Base-by-base conservation (phyloP, 805 yeast genomes). In the Candida yuanshanica region DNA sequence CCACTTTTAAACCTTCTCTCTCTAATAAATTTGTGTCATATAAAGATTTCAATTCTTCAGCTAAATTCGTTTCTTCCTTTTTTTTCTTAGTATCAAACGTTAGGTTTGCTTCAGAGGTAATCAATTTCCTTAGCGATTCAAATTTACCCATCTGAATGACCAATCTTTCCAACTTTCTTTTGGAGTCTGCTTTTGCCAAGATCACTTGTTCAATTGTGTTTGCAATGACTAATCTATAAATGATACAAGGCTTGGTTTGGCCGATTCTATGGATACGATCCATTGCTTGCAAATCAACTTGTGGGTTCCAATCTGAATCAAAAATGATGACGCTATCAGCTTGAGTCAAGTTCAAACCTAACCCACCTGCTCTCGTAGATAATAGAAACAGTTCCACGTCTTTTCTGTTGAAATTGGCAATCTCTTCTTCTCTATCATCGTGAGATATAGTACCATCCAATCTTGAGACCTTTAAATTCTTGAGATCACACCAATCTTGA, bases 241-340 rank as follows among this genome's bases (percentile, higher is more conserved):
- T 75, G 18, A 86, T 69, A 5, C 90, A 95, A 1, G 96, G 96
- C 41, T 75, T 78, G 1, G 67, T 71, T 59, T 91, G 99, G 0
- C 98, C 98, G 41, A 93, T 87, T 55, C 99, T 70, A 58, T 91
- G 98, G 11, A 85, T 95, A 41, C 99, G 71, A 53, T 90, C 98
- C 79, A 91, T 91, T 0, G 98, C 98, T 59, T 91, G 99, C 38
- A 89, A 66, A 62, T 91, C 98, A 47, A 88, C 95, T 56, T 91
- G 97, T 0, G 98, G 99, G 55, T 91, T 91, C 96, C 97, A 91
- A 57, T 91, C 99, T 42, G 88, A 83, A 55, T 91, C 99, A 56
- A 87, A 89, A 10, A 91, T 53, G 4, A 91, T 76, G 1, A 93
- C 98, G 2, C 95, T 81, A 49, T 93, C 97, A 0, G 98, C 96